phyloP scores from a whole-genome alignment of 192 early-diverging fungal species.

The Lobulomyces angularis region DNA sequence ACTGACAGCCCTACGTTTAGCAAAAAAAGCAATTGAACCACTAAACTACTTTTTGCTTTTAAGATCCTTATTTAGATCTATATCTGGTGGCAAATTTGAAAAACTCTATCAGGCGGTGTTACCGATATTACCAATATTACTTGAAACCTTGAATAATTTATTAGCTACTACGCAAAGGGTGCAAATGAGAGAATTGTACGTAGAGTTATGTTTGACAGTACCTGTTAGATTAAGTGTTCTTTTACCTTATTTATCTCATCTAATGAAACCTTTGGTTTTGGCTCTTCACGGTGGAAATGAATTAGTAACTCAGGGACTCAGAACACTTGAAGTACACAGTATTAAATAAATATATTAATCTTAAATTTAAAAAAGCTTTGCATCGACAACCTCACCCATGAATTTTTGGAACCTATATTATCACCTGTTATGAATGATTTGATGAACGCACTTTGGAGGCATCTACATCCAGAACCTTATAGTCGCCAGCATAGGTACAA shows the following conservation, averaged over 20 bases:
- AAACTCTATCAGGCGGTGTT: slow-evolving; percentile 89
- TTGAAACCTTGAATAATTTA: slow-evolving; percentile 79
- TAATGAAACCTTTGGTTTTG: slow-evolving; percentile 93
- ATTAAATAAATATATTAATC: too few relatives aligned
- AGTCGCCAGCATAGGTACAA: slow-evolving; percentile 66
- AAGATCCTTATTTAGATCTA: slow-evolving; percentile 83
- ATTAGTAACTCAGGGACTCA: slow-evolving; percentile 85
- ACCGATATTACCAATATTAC: slow-evolving; percentile 78
- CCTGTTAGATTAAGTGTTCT: slow-evolving; percentile 89
- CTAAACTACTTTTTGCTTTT: slow-evolving; percentile 87
- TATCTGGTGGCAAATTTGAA: slow-evolving; percentile 94
- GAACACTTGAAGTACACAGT: slow-evolving; percentile 96
- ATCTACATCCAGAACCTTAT: slow-evolving; percentile 79
- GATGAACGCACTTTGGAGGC: slow-evolving; percentile 87
- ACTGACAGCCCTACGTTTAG: slow-evolving; percentile 70
- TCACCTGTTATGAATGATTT: slow-evolving; percentile 84
- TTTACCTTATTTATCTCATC: slow-evolving; percentile 77
- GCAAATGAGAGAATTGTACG: slow-evolving; percentile 88
- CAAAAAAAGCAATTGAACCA: slow-evolving; percentile 71
- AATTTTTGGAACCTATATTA: slow-evolving; percentile 94
- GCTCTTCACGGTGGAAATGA: slow-evolving; percentile 86
- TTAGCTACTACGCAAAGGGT: slow-evolving; percentile 68
- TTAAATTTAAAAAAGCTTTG: too few relatives aligned
- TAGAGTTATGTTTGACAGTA: slow-evolving; percentile 92
- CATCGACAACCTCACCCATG: slow-evolving; percentile 93